Conservation (phyloP, 352 stramenopile species). For the Phytophthora sansomeana region DNA sequence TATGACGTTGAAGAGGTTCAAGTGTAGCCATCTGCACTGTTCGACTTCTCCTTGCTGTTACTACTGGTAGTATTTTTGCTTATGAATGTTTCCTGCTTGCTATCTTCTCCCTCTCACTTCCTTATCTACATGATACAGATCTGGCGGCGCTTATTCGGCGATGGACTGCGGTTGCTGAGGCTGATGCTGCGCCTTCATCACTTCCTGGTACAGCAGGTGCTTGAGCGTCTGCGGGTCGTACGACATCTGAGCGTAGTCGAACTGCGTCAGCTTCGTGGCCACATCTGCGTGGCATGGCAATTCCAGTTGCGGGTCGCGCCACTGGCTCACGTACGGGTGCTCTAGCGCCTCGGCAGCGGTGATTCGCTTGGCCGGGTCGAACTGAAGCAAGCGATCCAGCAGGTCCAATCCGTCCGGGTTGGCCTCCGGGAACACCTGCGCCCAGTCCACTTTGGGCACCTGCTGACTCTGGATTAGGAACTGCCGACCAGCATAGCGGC, state of each 20-base stretch:
- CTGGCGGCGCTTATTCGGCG: conserved; percentile 21
- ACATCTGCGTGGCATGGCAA: conserved; percentile 61
- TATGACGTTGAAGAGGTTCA: neutral
- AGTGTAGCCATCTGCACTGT: neutral
- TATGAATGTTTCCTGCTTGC: conserved; percentile 1
- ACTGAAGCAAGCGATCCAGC: conserved; percentile 88
- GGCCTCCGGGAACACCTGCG: conserved; percentile 78
- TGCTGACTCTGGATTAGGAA: conserved; percentile 79
- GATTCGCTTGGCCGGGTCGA: conserved; percentile 89
- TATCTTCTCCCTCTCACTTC: conserved; percentile 11
- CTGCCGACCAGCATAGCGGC: conserved; percentile 84
- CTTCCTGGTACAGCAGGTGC: conserved; percentile 82
- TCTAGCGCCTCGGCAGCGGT: conserved; percentile 83
- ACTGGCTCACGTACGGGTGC: conserved; percentile 91
- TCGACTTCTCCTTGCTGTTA: conserved; percentile 7
- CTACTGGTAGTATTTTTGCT: conserved; percentile 25
- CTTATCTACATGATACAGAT: conserved; percentile 35
- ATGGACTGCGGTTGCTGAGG: conserved; percentile 29
- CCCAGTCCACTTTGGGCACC: conserved; percentile 82
- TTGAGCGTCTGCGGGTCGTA: conserved; percentile 81
- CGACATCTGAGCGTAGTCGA: conserved; percentile 79
- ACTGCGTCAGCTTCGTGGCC: conserved; percentile 63
- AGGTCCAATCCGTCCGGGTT: conserved; percentile 89
- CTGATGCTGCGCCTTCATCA: conserved; percentile 70
- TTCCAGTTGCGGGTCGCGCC: conserved; percentile 75